Base-by-base conservation (phyloP, 345 rosid species). In the Murraya koenigii region DNA sequence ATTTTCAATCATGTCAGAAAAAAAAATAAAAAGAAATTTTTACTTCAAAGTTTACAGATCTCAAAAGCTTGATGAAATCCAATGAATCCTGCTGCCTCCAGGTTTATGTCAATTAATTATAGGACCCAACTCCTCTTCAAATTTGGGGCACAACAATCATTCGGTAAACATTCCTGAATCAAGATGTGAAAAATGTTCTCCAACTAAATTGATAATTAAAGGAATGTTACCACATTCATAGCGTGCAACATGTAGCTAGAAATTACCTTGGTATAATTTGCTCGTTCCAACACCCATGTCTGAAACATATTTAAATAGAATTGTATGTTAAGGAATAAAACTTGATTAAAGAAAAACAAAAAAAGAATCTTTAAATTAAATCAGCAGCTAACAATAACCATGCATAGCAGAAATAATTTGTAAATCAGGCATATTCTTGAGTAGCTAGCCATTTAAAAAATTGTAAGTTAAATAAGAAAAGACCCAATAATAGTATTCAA, bases 201-300 rank as follows among this genome's bases (percentile, higher is more conserved):
- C 39, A 71, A 69, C 69, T 26, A 54, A 47, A 68, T 62, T 6
- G 8, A 54, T 36, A 55, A 69, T 1, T 64, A 15, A 1, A 10
- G 23, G 32, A 80, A 52, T n/a, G 7, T 47, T 22, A 8, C 14
- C 6, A 71, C 44, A 22, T 52, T 73, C 23, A 58, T 8, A 58
- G 44, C 26, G 75, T 47, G 69, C 71, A 39, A 73, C 52, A 66
- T 8, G 41, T 64, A 75, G 62, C 33, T 26, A 71, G 62, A 80
- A 80, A 72, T 87, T 90, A 93, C 98, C 98, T 92, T 89, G 25
- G 93, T 88, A 85, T 91, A 92, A 80, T 90, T 93, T 72, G 91
- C 93, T 76, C 77, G 89, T 85, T 95, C 96, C 80, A 95, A 70
- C 64, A 88, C 78, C 98, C 91, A 80, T 41, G 97, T 74, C 99